A percentile compares a stretch with the other conserved stretches of the same genome.
Conservation (phyloP, 768 basidiomycete species). For the Lentinus brumalis region DNA sequence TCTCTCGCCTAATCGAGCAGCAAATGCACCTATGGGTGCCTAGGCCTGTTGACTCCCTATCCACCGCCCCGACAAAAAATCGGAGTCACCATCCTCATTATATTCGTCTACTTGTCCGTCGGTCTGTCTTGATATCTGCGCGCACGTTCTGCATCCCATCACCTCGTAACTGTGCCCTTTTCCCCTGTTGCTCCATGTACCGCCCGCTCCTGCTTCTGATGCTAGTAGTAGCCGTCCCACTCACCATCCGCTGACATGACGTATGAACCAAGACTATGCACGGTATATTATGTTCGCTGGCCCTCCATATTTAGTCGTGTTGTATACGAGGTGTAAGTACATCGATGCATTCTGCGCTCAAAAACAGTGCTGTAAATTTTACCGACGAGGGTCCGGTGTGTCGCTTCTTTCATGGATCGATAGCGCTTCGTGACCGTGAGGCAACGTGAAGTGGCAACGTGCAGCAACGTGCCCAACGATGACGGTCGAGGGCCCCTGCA, state of each 20-base stretch:
- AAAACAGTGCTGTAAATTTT: not conserved
- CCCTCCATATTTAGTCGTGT: conserved; percentile 25
- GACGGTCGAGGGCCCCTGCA: conserved; percentile 66
- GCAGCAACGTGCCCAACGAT: not conserved
- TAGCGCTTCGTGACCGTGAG: not conserved
- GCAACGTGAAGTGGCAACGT: not conserved
- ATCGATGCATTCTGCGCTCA: conserved; percentile 18
- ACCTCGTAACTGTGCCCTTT: conserved; percentile 13
- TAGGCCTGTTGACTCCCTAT: conserved; percentile 11
- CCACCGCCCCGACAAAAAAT: conserved; percentile 14
- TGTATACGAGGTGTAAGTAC: conserved; percentile 25
- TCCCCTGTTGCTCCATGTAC: conserved; percentile 6
- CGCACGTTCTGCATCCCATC: conserved; percentile 14
- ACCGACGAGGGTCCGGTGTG: not conserved
- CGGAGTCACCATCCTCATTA: conserved; percentile 16
- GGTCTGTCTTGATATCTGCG: conserved; percentile 21
- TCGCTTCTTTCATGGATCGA: no score
- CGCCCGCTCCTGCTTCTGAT: conserved; percentile 15
- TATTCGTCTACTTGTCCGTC: conserved; percentile 13
- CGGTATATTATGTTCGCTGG: conserved; percentile 25
- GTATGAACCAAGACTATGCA: conserved; percentile 29
- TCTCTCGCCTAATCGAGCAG: conserved; percentile 59
- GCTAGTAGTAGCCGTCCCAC: conserved; percentile 18
- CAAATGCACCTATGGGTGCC: conserved; percentile 13
- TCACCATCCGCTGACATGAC: conserved; percentile 19